These are phyloP conservation scores for Microdochium paspali DNA, from an alignment of 2,329 filamentous ascomycete genomes.

Conservation along the genomic window DNA sequence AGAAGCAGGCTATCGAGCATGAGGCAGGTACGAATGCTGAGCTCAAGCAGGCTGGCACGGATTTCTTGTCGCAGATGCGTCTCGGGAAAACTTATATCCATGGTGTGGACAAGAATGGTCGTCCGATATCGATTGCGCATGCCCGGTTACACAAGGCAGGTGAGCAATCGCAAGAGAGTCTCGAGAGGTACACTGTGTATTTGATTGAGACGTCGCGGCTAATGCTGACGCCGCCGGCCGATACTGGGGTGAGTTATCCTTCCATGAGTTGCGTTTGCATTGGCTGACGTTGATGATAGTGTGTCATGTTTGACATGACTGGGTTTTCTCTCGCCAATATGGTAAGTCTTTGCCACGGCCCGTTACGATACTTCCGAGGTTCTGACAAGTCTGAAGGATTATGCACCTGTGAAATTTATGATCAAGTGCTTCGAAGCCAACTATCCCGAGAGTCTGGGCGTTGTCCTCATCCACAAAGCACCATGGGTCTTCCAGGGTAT, in stretches of 20 bases:
- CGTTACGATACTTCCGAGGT: not conserved
- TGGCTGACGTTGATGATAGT: slow-evolving; percentile 36
- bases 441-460: slow-evolving; percentile 86
- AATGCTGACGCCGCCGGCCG: slow-evolving; percentile 67
- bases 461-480: slow-evolving; percentile 87
- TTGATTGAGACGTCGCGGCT: slow-evolving; percentile 91
- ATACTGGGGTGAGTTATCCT: slow-evolving; percentile 69
- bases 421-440: slow-evolving; percentile 99
- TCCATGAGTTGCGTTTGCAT: not conserved
- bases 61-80: slow-evolving; percentile 75
- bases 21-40: slow-evolving; percentile 46
- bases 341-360: slow-evolving; percentile 34
- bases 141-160: slow-evolving; percentile 73
- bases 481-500: slow-evolving; percentile 93
- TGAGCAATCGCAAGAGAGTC: slow-evolving; percentile 70
- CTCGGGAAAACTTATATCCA: slow-evolving; percentile 93
- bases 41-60: slow-evolving; percentile 58
- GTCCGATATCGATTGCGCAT: slow-evolving; percentile 80
- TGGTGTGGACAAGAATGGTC: slow-evolving; percentile 71
- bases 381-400: slow-evolving; percentile 51
- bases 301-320: slow-evolving; percentile 92
- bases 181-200: slow-evolving; percentile 89
- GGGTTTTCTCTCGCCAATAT: slow-evolving; percentile 91
- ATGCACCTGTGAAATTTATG: slow-evolving; percentile 96
- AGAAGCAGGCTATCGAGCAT: slow-evolving; percentile 55